Percentiles rank a stretch among this genome's conserved stretches.
These are phyloP conservation scores for Digitaria exilis DNA, from an alignment of 202 grass and related monocot genomes.

Conservation along the genomic window DNA sequence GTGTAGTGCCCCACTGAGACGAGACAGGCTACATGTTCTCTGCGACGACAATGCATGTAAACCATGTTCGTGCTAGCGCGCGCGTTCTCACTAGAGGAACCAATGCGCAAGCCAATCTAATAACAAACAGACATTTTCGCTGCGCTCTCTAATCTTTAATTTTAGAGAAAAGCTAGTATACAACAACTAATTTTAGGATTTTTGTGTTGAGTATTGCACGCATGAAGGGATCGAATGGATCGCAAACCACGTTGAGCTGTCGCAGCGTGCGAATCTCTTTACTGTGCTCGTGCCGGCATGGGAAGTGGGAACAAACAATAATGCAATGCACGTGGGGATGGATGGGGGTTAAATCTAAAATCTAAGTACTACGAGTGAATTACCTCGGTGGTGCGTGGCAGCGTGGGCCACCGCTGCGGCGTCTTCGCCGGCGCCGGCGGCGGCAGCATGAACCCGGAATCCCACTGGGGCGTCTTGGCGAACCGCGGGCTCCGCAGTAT, in stretches of 20 bases:
- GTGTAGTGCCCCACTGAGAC: conserved; percentile 45
- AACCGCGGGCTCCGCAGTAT: conserved; percentile 63
- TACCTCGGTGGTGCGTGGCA: conserved; percentile 55
- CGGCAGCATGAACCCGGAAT: conserved; percentile 56
- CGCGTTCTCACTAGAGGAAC: not conserved
- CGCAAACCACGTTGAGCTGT: not conserved
- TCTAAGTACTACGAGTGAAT: not conserved
- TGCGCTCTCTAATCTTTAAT: not conserved
- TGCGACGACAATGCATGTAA: conserved; percentile 35
- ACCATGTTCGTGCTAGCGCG: conserved; percentile 10
- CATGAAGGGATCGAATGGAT: not conserved
- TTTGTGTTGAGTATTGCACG: not conserved
- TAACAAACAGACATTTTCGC: not conserved
- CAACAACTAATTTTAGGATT: not conserved
- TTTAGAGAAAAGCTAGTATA: too few relatives aligned
- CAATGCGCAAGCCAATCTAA: not conserved
- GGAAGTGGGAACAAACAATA: conserved; percentile 24
- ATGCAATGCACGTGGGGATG: conserved; percentile 41
- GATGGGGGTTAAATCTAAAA: not conserved
- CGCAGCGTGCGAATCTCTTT: conserved; percentile 19
- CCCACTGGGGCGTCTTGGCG: conserved; percentile 63
- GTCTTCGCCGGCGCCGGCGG: conserved; percentile 46
- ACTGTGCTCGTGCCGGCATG: conserved; percentile 11
- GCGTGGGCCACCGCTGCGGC: conserved; percentile 68
- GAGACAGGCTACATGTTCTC: conserved; percentile 42